phyloP scores from a whole-genome alignment of 108 stramenopile species.

The Cafeteria roenbergensis region DNA sequence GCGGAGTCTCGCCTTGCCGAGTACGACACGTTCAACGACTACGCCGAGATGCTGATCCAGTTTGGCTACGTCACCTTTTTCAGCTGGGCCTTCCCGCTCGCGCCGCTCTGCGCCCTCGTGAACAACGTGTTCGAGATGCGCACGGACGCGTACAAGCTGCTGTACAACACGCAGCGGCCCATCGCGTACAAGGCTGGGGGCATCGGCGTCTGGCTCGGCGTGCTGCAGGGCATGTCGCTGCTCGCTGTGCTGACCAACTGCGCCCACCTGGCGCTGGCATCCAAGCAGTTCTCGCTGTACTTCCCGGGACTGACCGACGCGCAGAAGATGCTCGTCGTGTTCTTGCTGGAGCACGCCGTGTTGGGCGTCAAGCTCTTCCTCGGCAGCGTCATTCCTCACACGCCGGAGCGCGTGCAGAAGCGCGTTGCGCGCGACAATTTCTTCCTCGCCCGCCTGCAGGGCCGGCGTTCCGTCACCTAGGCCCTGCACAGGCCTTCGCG shows the following conservation, averaged over 20 bases:
- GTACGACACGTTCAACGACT: conserved; percentile 73
- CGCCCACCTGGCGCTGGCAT: conserved; percentile 5
- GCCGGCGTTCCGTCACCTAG: too few relatives aligned
- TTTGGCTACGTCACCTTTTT: conserved; percentile 91
- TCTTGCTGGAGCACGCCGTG: conserved; percentile 2
- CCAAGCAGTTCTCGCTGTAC: not conserved
- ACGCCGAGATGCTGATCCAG: conserved; percentile 63
- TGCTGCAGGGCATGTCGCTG: conserved; percentile 81
- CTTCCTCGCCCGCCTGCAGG: too few relatives aligned
- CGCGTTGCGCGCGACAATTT: too few relatives aligned
- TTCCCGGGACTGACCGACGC: conserved; percentile 1
- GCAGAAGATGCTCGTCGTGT: conserved; percentile 4
- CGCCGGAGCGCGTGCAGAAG: too few relatives aligned
- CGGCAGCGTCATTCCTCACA: too few relatives aligned
- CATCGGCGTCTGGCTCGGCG: conserved; percentile 88
- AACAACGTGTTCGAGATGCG: conserved; percentile 82
- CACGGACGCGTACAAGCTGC: conserved; percentile 88
- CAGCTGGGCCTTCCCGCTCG: conserved; percentile 79
- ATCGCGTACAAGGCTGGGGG: conserved; percentile 62
- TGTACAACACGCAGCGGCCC: conserved; percentile 67
- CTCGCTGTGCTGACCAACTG: conserved; percentile 79
- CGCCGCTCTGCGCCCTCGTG: conserved; percentile 71
- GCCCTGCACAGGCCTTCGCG: too few relatives aligned
- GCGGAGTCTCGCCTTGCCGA: not conserved
- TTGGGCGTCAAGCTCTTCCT: too few relatives aligned